Conservation (phyloP, 768 basidiomycete species). For the Flagelloscypha sp. region DNA sequence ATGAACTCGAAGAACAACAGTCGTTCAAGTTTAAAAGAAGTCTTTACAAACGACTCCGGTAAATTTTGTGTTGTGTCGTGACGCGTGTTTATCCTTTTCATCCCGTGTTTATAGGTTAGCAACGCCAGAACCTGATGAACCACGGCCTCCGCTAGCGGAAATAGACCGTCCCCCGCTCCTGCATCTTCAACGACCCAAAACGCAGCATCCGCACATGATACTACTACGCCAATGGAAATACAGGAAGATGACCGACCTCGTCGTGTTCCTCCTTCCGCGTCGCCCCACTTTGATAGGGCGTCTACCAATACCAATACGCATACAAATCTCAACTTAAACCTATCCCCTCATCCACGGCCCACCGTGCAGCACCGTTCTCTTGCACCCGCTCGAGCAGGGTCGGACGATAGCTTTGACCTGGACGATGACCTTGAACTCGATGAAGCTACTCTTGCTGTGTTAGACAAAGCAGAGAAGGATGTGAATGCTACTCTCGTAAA, state of each 20-base stretch:
- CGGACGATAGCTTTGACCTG: conserved; percentile 15
- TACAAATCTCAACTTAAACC: too few relatives aligned
- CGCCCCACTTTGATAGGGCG: too few relatives aligned
- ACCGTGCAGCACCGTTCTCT: conserved; percentile 1
- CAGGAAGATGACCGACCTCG: too few relatives aligned
- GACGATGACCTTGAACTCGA: conserved; percentile 23
- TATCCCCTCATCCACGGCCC: conserved; percentile 5
- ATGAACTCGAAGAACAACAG: conserved; percentile 55
- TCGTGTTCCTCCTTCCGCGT: too few relatives aligned
- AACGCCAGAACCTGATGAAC: too few relatives aligned
- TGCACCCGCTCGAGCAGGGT: conserved; percentile 8
- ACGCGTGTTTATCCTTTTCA: conserved; percentile 11
- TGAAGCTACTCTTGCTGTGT: too few relatives aligned
- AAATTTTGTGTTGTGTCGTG: conserved; percentile 13
- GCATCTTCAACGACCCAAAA: background rate
- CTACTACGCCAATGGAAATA: too few relatives aligned
- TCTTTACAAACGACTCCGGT: conserved; percentile 65
- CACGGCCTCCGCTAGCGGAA: too few relatives aligned
- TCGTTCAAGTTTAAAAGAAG: conserved; percentile 52
- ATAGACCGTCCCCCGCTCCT: background rate
- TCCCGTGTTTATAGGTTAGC: too few relatives aligned
- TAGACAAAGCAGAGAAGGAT: too few relatives aligned
- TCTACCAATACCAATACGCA: too few relatives aligned
- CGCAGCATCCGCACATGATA: background rate
- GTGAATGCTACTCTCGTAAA: too few relatives aligned